Conservation (phyloP, 495 filamentous ascomycete species). For the Bombardia bombarda region DNA sequence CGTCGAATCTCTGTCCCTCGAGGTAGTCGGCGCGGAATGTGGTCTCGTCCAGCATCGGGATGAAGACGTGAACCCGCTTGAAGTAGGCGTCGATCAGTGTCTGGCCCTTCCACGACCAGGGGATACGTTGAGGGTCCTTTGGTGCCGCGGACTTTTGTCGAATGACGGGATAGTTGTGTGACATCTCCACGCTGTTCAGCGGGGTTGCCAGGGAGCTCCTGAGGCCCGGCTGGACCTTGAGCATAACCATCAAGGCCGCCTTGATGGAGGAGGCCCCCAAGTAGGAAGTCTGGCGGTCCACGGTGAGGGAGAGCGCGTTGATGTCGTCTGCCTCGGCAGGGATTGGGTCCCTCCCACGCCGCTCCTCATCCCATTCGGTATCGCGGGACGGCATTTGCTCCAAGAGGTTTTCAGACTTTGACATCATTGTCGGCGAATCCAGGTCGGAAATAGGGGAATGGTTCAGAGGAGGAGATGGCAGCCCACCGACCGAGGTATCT, state of each 20-base stretch:
- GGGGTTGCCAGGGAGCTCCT: conserved; percentile 48
- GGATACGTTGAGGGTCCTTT: conserved; percentile 46
- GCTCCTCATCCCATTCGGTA: conserved; percentile 52
- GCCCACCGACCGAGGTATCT: conserved; percentile 30
- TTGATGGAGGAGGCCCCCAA: conserved; percentile 77
- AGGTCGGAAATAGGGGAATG: conserved; percentile 34
- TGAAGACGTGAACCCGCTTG: conserved; percentile 63
- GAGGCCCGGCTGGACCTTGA: conserved; percentile 62
- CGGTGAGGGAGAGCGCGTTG: conserved; percentile 68
- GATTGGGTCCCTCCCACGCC: conserved; percentile 47
- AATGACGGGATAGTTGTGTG: conserved; percentile 40
- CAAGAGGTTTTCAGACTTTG: conserved; percentile 39
- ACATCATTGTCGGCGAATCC: conserved; percentile 34
- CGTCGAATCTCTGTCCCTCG: conserved; percentile 56
- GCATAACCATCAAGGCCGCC: conserved; percentile 72
- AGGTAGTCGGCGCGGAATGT: conserved; percentile 66
- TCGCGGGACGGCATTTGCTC: conserved; percentile 48
- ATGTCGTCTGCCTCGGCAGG: conserved; percentile 73
- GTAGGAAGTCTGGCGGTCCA: conserved; percentile 66
- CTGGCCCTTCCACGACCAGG: conserved; percentile 52
- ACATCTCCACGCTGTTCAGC: conserved; percentile 38
- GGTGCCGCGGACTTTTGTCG: conserved; percentile 33
- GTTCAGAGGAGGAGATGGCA: conserved; percentile 36
- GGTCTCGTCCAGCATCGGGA: conserved; percentile 70
- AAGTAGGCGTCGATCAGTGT: conserved; percentile 72